Evolutionary conservation across 169 alveolate species (phyloP).

Genomic region (Eimeria acervulina): DNA sequence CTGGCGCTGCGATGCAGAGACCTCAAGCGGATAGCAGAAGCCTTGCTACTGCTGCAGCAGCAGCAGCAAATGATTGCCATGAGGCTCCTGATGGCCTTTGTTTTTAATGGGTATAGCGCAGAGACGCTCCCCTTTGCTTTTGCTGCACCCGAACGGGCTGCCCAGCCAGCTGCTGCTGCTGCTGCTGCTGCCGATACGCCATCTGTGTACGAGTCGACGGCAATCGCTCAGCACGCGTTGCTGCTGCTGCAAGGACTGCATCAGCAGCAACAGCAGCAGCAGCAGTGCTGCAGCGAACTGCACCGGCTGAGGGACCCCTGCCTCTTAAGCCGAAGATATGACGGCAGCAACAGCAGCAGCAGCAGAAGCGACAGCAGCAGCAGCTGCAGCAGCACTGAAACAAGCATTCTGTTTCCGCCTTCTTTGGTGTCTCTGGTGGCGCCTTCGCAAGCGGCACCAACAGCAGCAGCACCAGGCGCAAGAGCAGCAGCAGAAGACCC

Average conservation of each 20-base stretch:
- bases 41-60: conserved; percentile 69
- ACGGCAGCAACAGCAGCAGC: conserved; percentile 5
- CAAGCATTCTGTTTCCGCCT: not conserved
- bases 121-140: conserved; percentile 57
- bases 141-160: not conserved
- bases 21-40: conserved; percentile 45
- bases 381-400: conserved; percentile 23
- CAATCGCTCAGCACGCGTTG: conserved; percentile 40
- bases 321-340: not conserved
- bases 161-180: conserved; percentile 37
- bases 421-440: conserved; percentile 50
- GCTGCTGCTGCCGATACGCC: conserved; percentile 19
- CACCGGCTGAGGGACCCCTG: conserved; percentile 49
- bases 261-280: conserved; percentile 48
- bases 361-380: conserved; percentile 29
- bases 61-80: conserved; percentile 77
- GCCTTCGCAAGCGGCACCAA: conserved; percentile 18
- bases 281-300: conserved; percentile 40
- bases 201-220: conserved; percentile 35
- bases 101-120: conserved; percentile 70
- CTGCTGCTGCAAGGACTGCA: conserved; percentile 45
- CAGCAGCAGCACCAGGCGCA: conserved; percentile 36
- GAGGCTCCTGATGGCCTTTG: conserved; percentile 65
- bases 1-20: conserved; percentile 74
- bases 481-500: conserved; percentile 13